Conservation (phyloP, 2,329 filamentous ascomycete species). For the Epichloe typhina region DNA sequence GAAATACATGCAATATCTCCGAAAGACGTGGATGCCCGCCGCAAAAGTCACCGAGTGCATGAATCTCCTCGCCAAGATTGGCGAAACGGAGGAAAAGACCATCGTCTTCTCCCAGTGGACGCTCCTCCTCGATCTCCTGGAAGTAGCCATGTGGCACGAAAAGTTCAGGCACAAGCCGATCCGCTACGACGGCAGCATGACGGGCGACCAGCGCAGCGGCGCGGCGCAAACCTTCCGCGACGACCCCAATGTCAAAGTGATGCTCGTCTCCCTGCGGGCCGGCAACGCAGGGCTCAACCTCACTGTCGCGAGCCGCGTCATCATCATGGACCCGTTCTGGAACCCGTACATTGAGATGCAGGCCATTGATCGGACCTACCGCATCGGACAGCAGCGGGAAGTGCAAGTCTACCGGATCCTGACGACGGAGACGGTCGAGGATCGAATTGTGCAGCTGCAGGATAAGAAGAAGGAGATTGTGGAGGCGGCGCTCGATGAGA, state of each 20-base stretch:
- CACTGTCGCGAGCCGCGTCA: slow-evolving; percentile 68
- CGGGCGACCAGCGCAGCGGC: slow-evolving; percentile 50
- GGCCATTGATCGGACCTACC: slow-evolving; percentile 78
- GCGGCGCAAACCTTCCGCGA: slow-evolving; percentile 54
- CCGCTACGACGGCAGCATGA: slow-evolving; percentile 75
- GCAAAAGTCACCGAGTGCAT: slow-evolving; percentile 74
- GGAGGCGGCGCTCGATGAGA: slow-evolving; percentile 67
- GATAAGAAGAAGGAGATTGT: slow-evolving; percentile 67
- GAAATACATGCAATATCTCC: slow-evolving; percentile 56
- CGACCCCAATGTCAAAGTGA: slow-evolving; percentile 52
- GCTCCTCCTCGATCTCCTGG: slow-evolving; percentile 57
- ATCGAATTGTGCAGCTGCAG: slow-evolving; percentile 70
- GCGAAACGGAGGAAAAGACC: slow-evolving; percentile 50
- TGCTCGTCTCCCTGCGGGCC: slow-evolving; percentile 72
- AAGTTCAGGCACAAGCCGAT: slow-evolving; percentile 46
- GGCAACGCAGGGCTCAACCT: slow-evolving; percentile 80
- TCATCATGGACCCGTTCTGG: slow-evolving; percentile 90
- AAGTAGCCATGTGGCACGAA: slow-evolving; percentile 56
- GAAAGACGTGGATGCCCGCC: slow-evolving; percentile 58
- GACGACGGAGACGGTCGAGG: slow-evolving; percentile 68
- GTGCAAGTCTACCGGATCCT: slow-evolving; percentile 74
- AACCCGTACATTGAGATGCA: slow-evolving; percentile 90
- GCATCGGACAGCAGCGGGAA: slow-evolving; percentile 63
- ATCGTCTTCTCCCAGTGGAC: slow-evolving; percentile 74
- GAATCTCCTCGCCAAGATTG: slow-evolving; percentile 55